Base-by-base conservation (phyloP, 202 grass and related monocot species). In the Brachypodium distachyon region DNA sequence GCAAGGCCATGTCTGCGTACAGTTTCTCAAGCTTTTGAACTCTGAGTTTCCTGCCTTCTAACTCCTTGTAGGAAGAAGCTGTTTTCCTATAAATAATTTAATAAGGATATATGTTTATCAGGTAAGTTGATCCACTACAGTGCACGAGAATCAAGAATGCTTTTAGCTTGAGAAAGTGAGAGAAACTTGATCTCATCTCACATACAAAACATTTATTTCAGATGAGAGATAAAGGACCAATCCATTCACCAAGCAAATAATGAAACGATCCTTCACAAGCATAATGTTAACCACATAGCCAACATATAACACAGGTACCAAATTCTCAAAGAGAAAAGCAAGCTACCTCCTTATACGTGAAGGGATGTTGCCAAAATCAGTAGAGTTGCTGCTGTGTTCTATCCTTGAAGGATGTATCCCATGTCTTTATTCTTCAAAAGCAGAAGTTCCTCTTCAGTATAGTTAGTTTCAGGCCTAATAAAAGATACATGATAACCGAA, bases 401-500 rank as follows among this genome's bases (percentile, higher is more conserved):
- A 87, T 70, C 78, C 78, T 89, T 93, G 87, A 70, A 91, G 67
- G 53, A 99, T 83, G 80, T 96, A 99, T 64, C 87, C 92, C 85
- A 89, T 87, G 78, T 99, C 92, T 86, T 99, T 93, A 57, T 89
- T 88, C 80, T 96, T 91, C 82, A 99, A 87, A n/a, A 96, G 43
- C 76, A 99, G 50, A 66, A 93, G 92, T 65, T 99, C 85, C 76
- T 96, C 92, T 17, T 77, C 73, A 0, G 81, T 99, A 80, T 96
- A 96, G 61, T 93, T 96, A 47, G n/a, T n/a, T 89, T 96, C 92
- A 28, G 81, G 85, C 71, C 96, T 99, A 61, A 67, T 65, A 62
- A 76, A 85, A 80, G 27, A 10, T 1, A 74, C 5, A 31, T 7
- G 52, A 61, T 41, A 53, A 48, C 62, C 46, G 57, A 40, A 64